phyloP scores from a whole-genome alignment of 2,329 filamentous ascomycete genomes.

The Fusarium equiseti region DNA sequence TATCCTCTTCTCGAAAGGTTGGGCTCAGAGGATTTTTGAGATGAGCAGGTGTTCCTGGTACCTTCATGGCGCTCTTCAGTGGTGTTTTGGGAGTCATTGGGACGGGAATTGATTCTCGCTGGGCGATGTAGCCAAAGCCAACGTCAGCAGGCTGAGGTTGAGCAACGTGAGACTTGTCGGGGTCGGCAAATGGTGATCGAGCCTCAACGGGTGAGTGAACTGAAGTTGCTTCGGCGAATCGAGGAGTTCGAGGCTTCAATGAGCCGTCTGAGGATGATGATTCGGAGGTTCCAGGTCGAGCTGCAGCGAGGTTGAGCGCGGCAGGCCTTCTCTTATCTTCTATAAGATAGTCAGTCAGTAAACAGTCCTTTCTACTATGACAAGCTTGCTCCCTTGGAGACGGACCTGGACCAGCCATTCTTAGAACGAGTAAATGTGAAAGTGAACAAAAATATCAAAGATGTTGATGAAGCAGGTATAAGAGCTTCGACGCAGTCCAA shows the following conservation, averaged over 20 bases:
- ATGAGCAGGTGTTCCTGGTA: slow-evolving; percentile 83
- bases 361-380: not conserved
- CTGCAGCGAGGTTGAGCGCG: slow-evolving; percentile 66
- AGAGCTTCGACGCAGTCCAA: slow-evolving; percentile 48
- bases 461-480: slow-evolving; percentile 28
- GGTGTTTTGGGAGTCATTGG: slow-evolving; percentile 80
- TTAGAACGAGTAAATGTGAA: slow-evolving; percentile 39
- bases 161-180: slow-evolving; percentile 65
- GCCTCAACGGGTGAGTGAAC: slow-evolving; percentile 81
- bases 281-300: slow-evolving; percentile 62
- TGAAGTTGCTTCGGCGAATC: slow-evolving; percentile 84
- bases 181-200: slow-evolving; percentile 69
- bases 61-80: slow-evolving; percentile 90
- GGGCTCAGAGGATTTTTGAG: slow-evolving; percentile 86
- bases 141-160: slow-evolving; percentile 85
- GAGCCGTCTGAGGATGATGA: slow-evolving; percentile 67
- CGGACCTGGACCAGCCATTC: slow-evolving; percentile 58
- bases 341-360: slow-evolving; percentile 46
- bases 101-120: slow-evolving; percentile 68
- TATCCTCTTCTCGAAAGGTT: slow-evolving; percentile 88
- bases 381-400: slow-evolving; percentile 18
- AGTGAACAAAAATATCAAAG: slow-evolving; percentile 17
- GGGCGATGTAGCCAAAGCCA: slow-evolving; percentile 90
- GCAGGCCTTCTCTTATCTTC: slow-evolving; percentile 69
- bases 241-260: slow-evolving; percentile 78